These are phyloP conservation scores for Serendipita sp. DNA, from an alignment of 768 basidiomycete species.

Conservation along the genomic window DNA sequence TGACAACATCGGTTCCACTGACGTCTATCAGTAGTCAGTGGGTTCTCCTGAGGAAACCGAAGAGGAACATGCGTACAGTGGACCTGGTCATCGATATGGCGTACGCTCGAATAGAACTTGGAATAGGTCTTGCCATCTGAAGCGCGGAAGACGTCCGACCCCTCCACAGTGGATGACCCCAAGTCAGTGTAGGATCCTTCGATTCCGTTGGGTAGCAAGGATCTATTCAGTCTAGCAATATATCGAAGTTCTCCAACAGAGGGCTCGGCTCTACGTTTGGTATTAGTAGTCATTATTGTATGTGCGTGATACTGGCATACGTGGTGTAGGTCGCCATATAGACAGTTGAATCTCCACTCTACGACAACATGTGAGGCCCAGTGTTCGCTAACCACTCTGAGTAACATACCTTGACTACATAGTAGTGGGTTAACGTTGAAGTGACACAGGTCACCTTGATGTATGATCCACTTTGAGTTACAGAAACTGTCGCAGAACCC, in stretches of 20 bases:
- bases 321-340: conserved; percentile 28
- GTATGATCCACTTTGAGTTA: background rate
- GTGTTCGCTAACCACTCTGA: background rate
- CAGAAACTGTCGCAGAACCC: background rate
- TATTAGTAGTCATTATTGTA: no score
- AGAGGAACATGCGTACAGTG: conserved; percentile 29
- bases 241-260: conserved; percentile 33
- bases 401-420: background rate
- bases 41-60: conserved; percentile 24
- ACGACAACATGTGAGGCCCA: conserved; percentile 12
- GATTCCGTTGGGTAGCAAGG: conserved; percentile 26
- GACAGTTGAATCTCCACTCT: conserved; percentile 29
- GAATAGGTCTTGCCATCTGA: conserved; percentile 30
- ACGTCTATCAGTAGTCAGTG: background rate
- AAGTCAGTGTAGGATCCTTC: background rate
- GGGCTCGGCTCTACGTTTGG: conserved; percentile 22
- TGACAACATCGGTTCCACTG: background rate
- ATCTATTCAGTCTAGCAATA: conserved; percentile 30
- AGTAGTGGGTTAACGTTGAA: background rate
- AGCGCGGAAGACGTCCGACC: conserved; percentile 29
- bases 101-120: conserved; percentile 25
- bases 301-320: background rate
- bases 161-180: conserved; percentile 27
- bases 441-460: background rate
- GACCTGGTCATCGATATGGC: conserved; percentile 34